Percentiles rank a stretch among this genome's conserved stretches.
phyloP scores from a whole-genome alignment of 2,329 filamentous ascomycete species.

The Polychaeton citri region DNA sequence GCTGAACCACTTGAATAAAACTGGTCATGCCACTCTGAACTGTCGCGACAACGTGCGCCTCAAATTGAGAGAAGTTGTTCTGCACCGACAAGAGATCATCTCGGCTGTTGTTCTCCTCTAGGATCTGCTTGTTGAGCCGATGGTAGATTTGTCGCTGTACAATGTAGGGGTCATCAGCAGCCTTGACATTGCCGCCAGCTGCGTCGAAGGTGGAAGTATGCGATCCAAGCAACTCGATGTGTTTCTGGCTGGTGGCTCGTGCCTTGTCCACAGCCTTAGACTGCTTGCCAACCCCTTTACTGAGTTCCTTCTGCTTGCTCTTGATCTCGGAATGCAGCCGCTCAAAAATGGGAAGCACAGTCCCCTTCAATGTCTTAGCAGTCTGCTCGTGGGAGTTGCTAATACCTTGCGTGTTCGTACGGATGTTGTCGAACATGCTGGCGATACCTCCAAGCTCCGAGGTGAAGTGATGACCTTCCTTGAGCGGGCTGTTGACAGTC shows the following conservation, averaged over 20 bases:
- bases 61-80: conserved; percentile 75
- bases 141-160: conserved; percentile 68
- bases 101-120: conserved; percentile 91
- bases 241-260: conserved; percentile 75
- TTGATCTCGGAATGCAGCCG: conserved; percentile 94
- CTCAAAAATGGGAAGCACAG: conserved; percentile 76
- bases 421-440: conserved; percentile 87
- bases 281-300: conserved; percentile 65
- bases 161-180: conserved; percentile 76
- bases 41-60: conserved; percentile 70
- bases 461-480: conserved; percentile 86
- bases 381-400: conserved; percentile 84
- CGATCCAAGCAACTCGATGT: conserved; percentile 86
- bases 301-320: conserved; percentile 83
- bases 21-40: conserved; percentile 71
- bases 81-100: conserved; percentile 89
- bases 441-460: conserved; percentile 76
- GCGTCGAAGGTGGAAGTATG: conserved; percentile 71
- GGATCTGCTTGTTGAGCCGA: conserved; percentile 76
- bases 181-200: conserved; percentile 54
- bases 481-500: conserved; percentile 75
- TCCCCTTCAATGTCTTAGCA: conserved; percentile 76
- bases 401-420: conserved; percentile 80
- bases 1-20: conserved; percentile 68
- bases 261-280: conserved; percentile 88